These are phyloP conservation scores for Vanderwaltozyma yarrowii DNA, from an alignment of 805 yeast species.

Conservation along the genomic window DNA sequence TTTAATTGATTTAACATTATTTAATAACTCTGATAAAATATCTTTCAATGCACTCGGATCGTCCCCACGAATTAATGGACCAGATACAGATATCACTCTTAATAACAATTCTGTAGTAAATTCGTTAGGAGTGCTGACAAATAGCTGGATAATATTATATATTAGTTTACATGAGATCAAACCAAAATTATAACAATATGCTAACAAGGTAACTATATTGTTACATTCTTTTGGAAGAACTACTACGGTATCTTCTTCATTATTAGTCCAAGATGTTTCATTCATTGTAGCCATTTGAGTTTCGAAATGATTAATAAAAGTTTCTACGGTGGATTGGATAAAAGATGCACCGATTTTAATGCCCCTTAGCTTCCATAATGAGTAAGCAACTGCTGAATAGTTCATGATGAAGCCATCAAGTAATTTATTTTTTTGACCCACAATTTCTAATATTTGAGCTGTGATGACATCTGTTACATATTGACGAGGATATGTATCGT, in stretches of 20 bases:
- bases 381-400: constrained; percentile 67
- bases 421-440: constrained; percentile 52
- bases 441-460: constrained; percentile 50
- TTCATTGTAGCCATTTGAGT: not conserved
- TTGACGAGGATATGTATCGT: constrained; percentile 61
- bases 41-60: constrained; percentile 82
- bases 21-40: constrained; percentile 38
- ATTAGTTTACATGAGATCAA: constrained; percentile 62
- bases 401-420: constrained; percentile 70
- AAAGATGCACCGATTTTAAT: constrained; percentile 83
- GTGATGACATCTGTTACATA: constrained; percentile 66
- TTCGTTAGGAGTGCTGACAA: constrained; percentile 53
- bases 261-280: not conserved
- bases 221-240: constrained; percentile 38
- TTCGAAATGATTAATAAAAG: constrained; percentile 38
- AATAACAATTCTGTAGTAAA: constrained; percentile 67
- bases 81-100: constrained; percentile 63
- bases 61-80: constrained; percentile 78
- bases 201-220: constrained; percentile 63
- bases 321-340: constrained; percentile 70
- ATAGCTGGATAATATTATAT: constrained; percentile 58
- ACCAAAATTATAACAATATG: constrained; percentile 70
- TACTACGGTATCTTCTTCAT: constrained; percentile 3
- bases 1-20: constrained; percentile 25
- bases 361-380: constrained; percentile 72